A percentile compares a stretch with the other conserved stretches of the same genome.
These are phyloP conservation scores for Nidula niveotomentosa DNA, from an alignment of 1,284 basidiomycete species.

Conservation along the genomic window DNA sequence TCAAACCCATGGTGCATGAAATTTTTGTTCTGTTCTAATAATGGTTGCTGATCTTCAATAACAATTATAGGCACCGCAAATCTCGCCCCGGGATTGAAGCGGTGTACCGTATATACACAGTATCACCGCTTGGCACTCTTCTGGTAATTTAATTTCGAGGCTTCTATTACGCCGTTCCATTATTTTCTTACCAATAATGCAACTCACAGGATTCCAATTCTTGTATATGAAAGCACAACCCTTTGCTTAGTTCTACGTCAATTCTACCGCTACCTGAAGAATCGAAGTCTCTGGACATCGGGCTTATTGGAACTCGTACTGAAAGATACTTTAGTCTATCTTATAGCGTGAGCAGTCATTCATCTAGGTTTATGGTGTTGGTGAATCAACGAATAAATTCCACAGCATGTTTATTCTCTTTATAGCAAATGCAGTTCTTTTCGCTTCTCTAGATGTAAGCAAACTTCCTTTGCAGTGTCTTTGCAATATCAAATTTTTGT, in stretches of 20 bases:
- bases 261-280: background rate
- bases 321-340: background rate
- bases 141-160: background rate
- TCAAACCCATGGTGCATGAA: background rate
- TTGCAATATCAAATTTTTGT: background rate
- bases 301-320: background rate
- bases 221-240: background rate
- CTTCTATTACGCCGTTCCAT: background rate
- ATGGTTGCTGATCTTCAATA: background rate
- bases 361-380: background rate
- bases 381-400: background rate
- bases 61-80: background rate
- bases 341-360: background rate
- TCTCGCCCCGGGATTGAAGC: background rate
- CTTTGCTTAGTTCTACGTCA: background rate
- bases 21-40: background rate
- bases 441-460: background rate
- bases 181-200: background rate
- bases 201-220: background rate
- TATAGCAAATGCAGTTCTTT: background rate
- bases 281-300: background rate
- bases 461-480: background rate
- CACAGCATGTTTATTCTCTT: background rate
- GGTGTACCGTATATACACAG: background rate
- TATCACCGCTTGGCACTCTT: background rate